Evolutionary conservation across 495 filamentous ascomycete species (phyloP).

Genomic region (Hypoxylon trugodes): DNA sequence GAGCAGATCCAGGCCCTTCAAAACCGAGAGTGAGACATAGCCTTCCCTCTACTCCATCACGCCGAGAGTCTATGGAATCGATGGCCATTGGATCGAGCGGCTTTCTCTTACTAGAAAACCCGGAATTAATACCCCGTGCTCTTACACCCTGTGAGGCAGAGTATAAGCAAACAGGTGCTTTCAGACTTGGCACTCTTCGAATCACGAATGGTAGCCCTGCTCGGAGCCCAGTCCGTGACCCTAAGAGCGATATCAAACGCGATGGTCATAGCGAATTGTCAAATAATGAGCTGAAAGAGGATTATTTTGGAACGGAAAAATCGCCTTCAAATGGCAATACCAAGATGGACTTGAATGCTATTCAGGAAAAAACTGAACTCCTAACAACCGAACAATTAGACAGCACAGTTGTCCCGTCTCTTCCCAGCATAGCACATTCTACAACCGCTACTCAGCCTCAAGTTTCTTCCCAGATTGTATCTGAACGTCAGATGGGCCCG

Average conservation of each 20-base stretch:
- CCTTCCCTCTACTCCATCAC: slow-evolving; percentile 49
- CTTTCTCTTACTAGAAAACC: slow-evolving; percentile 42
- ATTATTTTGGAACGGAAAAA: slow-evolving; percentile 5
- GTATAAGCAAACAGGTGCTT: slow-evolving; percentile 65
- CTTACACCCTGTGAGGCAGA: slow-evolving; percentile 56
- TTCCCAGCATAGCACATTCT: slow-evolving; percentile 44
- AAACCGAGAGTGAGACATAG: slow-evolving; percentile 46
- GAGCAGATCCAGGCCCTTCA: slow-evolving; percentile 30
- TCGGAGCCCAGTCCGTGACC: slow-evolving; percentile 36
- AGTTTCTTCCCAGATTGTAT: neutral
- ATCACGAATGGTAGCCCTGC: slow-evolving; percentile 65
- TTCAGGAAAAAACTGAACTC: neutral
- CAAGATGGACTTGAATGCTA: neutral
- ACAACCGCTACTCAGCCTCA: slow-evolving; percentile 1
- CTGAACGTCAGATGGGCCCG: slow-evolving; percentile 19
- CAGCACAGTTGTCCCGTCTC: slow-evolving; percentile 35
- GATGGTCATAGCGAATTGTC: neutral
- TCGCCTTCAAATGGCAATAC: neutral
- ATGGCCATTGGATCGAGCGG: slow-evolving; percentile 41
- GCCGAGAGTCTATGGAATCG: slow-evolving; percentile 49
- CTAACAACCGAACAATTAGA: neutral
- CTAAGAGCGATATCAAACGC: neutral
- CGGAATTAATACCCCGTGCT: slow-evolving; percentile 47
- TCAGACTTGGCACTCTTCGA: slow-evolving; percentile 65
- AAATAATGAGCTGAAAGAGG: neutral